Percentiles rank a stretch among this genome's conserved stretches.
phyloP scores from a whole-genome alignment of 2,329 filamentous ascomycete species.

The Niveomyces coronatus region DNA sequence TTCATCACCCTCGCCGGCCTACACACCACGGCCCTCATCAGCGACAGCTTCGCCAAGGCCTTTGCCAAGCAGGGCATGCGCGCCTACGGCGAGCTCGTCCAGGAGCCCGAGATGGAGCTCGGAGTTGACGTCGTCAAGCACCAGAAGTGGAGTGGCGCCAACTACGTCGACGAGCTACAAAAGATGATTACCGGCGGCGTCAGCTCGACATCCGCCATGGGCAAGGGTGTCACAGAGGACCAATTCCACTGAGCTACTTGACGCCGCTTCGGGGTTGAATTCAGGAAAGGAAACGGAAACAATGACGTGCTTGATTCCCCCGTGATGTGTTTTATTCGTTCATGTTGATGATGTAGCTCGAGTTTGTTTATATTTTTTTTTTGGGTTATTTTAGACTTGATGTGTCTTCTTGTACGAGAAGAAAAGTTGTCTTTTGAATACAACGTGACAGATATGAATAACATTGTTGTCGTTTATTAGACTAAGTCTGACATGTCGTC shows the following conservation, averaged over 20 bases:
- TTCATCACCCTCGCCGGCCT: conserved; percentile 98
- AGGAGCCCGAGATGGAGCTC: conserved; percentile 91
- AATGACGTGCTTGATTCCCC: background rate
- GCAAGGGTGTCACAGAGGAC: conserved; percentile 93
- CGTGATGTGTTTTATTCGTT: background rate
- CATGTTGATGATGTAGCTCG: background rate
- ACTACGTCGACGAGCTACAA: conserved; percentile 86
- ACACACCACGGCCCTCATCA: conserved; percentile 90
- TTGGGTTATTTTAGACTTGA: background rate
- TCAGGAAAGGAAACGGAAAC: background rate
- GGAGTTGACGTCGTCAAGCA: conserved; percentile 94
- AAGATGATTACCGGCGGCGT: conserved; percentile 97
- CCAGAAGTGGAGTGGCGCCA: conserved; percentile 97
- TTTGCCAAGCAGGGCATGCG: conserved; percentile 82
- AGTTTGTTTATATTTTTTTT: conserved; percentile 2
- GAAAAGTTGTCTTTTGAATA: too few species aligned
- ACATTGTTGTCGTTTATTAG: too few species aligned
- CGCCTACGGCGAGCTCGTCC: conserved; percentile 91
- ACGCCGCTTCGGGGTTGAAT: too few species aligned
- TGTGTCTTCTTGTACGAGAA: background rate
- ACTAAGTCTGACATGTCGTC: too few species aligned
- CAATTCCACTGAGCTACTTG: conserved; percentile 59
- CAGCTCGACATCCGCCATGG: conserved; percentile 90
- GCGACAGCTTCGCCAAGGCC: conserved; percentile 75
- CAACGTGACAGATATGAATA: too few species aligned